Percentiles rank a stretch among this genome's conserved stretches.
Evolutionary conservation across 345 rosid genomes (phyloP).

Genomic region (Salix arbutifolia): DNA sequence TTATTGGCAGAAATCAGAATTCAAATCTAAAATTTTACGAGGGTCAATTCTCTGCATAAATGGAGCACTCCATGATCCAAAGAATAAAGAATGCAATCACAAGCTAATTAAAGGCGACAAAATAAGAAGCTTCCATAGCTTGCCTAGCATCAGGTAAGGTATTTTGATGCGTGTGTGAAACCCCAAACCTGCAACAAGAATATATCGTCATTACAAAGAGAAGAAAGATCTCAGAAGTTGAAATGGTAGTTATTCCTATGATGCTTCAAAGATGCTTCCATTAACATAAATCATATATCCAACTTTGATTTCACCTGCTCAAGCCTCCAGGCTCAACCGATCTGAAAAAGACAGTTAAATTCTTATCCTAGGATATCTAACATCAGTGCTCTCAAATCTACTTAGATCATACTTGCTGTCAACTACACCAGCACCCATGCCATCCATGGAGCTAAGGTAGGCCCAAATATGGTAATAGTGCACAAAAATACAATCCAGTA

Average conservation of each 20-base stretch:
- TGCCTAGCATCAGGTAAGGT: slow-evolving; percentile 25
- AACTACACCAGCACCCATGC: background rate
- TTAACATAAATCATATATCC: no score
- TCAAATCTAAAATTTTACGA: background rate
- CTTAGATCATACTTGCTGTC: background rate
- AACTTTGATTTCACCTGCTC: background rate
- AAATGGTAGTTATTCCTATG: background rate
- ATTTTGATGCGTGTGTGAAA: slow-evolving; percentile 54
- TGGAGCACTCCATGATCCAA: background rate
- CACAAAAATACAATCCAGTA: background rate
- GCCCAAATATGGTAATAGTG: background rate
- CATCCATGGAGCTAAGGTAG: background rate
- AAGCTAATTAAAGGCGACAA: background rate
- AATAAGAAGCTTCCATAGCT: background rate
- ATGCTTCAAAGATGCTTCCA: background rate
- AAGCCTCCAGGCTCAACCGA: background rate
- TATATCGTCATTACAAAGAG: background rate
- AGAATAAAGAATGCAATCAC: slow-evolving; percentile 19
- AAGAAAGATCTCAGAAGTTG: background rate
- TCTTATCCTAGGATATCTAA: background rate
- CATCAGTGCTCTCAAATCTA: background rate
- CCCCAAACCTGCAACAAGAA: slow-evolving; percentile 77
- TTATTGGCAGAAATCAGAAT: background rate
- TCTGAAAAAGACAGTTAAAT: background rate
- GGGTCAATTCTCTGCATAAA: background rate